Evolutionary conservation across 805 yeast species (phyloP), one percentile per base, ranked within the genome.

Genomic region (Candida quercuum): DNA sequence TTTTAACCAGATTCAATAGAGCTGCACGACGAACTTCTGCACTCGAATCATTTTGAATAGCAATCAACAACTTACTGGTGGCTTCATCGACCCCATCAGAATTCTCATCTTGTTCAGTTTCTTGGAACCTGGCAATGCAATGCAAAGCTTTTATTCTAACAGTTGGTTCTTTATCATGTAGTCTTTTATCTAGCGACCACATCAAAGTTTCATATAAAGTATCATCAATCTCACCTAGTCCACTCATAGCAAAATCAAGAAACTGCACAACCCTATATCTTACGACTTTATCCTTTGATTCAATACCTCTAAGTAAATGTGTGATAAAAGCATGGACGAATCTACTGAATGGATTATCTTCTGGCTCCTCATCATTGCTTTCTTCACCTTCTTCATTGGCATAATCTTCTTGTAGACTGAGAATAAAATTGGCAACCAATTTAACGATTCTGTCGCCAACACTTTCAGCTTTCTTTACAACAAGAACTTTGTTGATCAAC

Each of bases 21-120:
- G 91, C 91, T 0, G 94, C 88, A 42, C 95, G 70, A 47, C 98
- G 71, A 1, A 89, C 96, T 44, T 93, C 98, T 0, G 96, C 79
- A 49, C 82, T 81, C 3, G 86, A 74, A 60, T 91, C 99, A 52
- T 81, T 75, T 50, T 78, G 81, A 48, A 86, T 66, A 0, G 80
- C 69, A n/a, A 57, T 57, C 36, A 73, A 49, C 25, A 78, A 60
- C 28, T 64, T 64, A 31, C 67, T 63, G 3, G 74, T 67, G 6
- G 78, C 76, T 41, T 67, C 67, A 40, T 69, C 68, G 22, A 66
- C 52, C 24, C 57, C 64, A 19, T 41, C 46, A 7, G 33, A 22
- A 9, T 35, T 35, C 10, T 52, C 63, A 5, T 28, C 37, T 7
- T 55, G 64, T 2, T 53, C 62, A 3, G 56, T 50, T n/a, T 64